Conservation (phyloP, 352 stramenopile species). For the Blastocystis sp. region DNA sequence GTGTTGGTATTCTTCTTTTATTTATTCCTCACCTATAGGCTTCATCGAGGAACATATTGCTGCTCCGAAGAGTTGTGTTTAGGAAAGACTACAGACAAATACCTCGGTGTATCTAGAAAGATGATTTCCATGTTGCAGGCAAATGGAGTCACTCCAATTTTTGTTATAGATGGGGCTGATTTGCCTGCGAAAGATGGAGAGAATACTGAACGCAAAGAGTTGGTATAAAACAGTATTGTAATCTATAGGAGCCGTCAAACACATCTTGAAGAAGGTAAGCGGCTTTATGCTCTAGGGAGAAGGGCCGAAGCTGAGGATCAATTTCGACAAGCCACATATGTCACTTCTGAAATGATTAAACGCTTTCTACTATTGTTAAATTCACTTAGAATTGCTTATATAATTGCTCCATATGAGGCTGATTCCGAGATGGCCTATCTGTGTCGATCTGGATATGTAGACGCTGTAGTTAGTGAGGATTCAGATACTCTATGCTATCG, state of each 20-base stretch:
- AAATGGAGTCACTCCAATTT: slow-evolving; percentile 79
- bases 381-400: slow-evolving; percentile 1
- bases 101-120: slow-evolving; percentile 77
- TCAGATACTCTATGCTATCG: slow-evolving; percentile 91
- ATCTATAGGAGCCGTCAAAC: background rate
- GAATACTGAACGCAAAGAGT: background rate
- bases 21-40: slow-evolving; percentile 70
- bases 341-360: slow-evolving; percentile 73
- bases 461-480: slow-evolving; percentile 92
- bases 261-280: slow-evolving; percentile 60
- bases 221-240: background rate
- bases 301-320: slow-evolving; percentile 67
- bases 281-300: slow-evolving; percentile 70
- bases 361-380: background rate
- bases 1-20: slow-evolving; percentile 3
- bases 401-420: slow-evolving; percentile 92
- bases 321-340: slow-evolving; percentile 72
- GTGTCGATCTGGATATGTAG: slow-evolving; percentile 78
- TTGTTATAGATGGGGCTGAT: slow-evolving; percentile 87
- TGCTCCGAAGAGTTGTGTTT: slow-evolving; percentile 81
- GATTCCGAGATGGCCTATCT: slow-evolving; percentile 92
- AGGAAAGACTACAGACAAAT: slow-evolving; percentile 72
- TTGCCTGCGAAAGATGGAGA: slow-evolving; percentile 81
- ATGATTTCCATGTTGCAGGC: slow-evolving; percentile 75
- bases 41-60: slow-evolving; percentile 86